Percentiles rank a stretch among this genome's conserved stretches.
phyloP scores from a whole-genome alignment of 495 filamentous ascomycete species.

The Penicillium salamii region DNA sequence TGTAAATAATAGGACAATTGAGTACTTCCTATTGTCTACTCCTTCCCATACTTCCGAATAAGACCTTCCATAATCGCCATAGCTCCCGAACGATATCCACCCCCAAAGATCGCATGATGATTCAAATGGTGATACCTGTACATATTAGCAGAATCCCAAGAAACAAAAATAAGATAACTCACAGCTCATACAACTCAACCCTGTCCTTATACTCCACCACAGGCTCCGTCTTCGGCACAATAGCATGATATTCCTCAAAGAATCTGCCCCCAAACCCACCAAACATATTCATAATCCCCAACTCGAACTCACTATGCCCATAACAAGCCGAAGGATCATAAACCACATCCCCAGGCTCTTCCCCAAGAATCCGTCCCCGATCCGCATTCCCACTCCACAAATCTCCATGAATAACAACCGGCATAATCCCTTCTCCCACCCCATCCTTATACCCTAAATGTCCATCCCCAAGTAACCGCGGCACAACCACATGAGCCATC shows the following conservation, averaged over 20 bases:
- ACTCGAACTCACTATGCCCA: conserved; percentile 84
- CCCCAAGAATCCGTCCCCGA: conserved; percentile 58
- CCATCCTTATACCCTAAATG: conserved; percentile 57
- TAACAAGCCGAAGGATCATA: conserved; percentile 80
- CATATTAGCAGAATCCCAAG: background rate
- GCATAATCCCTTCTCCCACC: conserved; percentile 51
- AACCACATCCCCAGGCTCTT: conserved; percentile 71
- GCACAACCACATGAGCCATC: conserved; percentile 62
- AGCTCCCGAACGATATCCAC: conserved; percentile 69
- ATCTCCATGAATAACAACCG: conserved; percentile 87
- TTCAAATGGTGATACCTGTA: conserved; percentile 85
- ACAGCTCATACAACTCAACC: conserved; percentile 77
- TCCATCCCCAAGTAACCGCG: conserved; percentile 63
- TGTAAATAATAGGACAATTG: too few species aligned
- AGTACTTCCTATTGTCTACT: too few species aligned
- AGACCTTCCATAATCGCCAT: conserved; percentile 72
- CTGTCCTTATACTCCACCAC: conserved; percentile 82
- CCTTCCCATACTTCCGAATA: conserved; percentile 60
- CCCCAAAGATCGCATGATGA: conserved; percentile 80
- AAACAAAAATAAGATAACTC: conserved; percentile 34
- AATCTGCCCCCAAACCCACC: conserved; percentile 77
- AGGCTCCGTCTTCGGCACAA: conserved; percentile 78
- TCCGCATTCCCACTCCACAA: conserved; percentile 86
- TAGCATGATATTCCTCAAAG: conserved; percentile 69
- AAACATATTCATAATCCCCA: conserved; percentile 96